Evolutionary conservation across 345 rosid species (phyloP), one percentile per base, ranked within the genome.

Genomic region (Arabis alpina): DNA sequence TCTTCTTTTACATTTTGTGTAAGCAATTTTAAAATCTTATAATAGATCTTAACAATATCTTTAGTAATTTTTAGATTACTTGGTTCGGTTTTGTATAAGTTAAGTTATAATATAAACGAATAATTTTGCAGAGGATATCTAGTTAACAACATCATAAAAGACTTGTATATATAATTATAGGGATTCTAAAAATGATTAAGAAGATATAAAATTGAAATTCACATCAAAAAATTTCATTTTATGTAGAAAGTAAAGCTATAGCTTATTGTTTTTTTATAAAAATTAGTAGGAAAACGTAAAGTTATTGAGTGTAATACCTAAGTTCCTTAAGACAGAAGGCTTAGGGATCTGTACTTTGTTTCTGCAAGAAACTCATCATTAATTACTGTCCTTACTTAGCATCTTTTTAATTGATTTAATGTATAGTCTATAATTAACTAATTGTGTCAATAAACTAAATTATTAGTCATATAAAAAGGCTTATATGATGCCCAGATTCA

Each of bases 281-380:
- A 23, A 62, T 12, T 24, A 66, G 49, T 68, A 51, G 24, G 73
- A 61, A 67, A 61, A 75, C 74, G 74, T 75, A 75, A 68, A 52
- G 69, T 30, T 4, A 15, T 56, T 41, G 79, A 54, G 34, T 68
- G 64, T 61, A 54, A 68, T 75, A 68, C 53, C 54, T 47, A 61
- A 61, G 79, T 68, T 68, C 70, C 74, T 75, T 68, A n/a, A 67
- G 78, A 75, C 78, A 68, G 43, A 61, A 61, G 73, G 61, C 50
- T 52, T 75, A 54, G 79, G 79, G 70, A 68, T 54, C 69, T 61
- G 74, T 63, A 68, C 24, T 61, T 68, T 68, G 68, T 68, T 54
- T 54, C 40, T 68, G 54, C 58, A 75, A 68, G 78, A 68, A 75
- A 75, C 68, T 25, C 43, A 53, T 61, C 69, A 68, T 67, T 68